Evolutionary conservation across 2,329 filamentous ascomycete species (phyloP).

Genomic region (Clarireedia paspali): DNA sequence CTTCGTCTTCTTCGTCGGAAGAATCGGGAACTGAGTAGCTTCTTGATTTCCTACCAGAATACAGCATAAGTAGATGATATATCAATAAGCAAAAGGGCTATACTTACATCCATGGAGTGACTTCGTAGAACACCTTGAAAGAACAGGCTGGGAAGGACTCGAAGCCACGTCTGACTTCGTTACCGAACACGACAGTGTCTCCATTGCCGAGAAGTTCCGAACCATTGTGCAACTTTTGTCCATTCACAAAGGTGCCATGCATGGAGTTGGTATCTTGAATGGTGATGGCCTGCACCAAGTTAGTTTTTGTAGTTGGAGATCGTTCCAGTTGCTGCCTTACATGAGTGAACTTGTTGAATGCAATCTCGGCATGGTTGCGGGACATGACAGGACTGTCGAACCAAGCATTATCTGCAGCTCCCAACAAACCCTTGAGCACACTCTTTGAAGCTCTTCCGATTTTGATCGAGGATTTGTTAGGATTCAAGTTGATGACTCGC

Average conservation of each 20-base stretch:
- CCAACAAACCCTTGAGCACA: constrained; percentile 35
- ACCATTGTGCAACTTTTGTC: constrained; percentile 31
- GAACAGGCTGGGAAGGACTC: constrained; percentile 31
- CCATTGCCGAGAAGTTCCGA: constrained; percentile 29
- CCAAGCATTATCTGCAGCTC: constrained; percentile 49
- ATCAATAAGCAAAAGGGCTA: neutral
- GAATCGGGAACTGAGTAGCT: constrained; percentile 24
- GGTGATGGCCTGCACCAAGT: constrained; percentile 32
- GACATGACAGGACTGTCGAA: constrained; percentile 69
- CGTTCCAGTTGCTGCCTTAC: constrained; percentile 30
- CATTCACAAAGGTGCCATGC: constrained; percentile 53
- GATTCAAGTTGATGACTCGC: constrained; percentile 21
- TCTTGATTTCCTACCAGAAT: constrained; percentile 19
- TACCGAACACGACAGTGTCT: constrained; percentile 39
- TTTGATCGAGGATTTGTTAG: constrained; percentile 9
- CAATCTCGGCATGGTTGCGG: constrained; percentile 53
- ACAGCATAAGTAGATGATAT: neutral
- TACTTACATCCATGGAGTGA: constrained; percentile 24
- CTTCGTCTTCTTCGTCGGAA: constrained; percentile 26
- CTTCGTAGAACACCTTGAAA: constrained; percentile 22
- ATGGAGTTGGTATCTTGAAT: constrained; percentile 50
- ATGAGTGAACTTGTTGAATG: constrained; percentile 36
- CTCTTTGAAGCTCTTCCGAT: constrained; percentile 42
- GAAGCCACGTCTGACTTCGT: constrained; percentile 39
- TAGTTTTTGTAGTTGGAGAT: constrained; percentile 11